Conservation (phyloP, 306 rosid genomes). For the Pueraria montana region DNA sequence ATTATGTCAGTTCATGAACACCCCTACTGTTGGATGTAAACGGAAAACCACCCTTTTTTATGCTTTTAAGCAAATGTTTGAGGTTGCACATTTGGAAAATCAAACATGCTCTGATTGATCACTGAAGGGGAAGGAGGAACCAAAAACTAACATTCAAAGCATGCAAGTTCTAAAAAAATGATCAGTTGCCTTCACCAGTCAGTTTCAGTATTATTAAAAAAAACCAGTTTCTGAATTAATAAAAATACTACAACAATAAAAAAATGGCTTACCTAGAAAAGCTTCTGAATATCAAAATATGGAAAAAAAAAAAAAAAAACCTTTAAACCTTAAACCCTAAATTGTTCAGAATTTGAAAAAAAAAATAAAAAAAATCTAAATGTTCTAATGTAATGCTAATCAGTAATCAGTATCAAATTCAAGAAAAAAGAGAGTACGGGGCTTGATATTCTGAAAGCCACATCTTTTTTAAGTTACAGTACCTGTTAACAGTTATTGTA, state of each 20-base stretch:
- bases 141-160: neutral
- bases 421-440: conserved; percentile 48
- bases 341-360: conserved; percentile 9
- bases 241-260: no score
- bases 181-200: conserved; percentile 43
- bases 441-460: conserved; percentile 61
- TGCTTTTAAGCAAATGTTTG: neutral
- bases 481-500: conserved; percentile 74
- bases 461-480: conserved; percentile 65
- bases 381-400: conserved; percentile 31
- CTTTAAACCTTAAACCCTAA: no score
- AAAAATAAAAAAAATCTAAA: conserved; percentile 43
- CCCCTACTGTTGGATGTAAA: no score
- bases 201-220: conserved; percentile 4
- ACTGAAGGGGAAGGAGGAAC: neutral
- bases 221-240: neutral
- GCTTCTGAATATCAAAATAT: no score
- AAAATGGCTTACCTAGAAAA: no score
- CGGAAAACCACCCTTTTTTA: no score
- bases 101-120: neutral
- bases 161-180: neutral
- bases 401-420: conserved; percentile 38
- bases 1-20: no score
- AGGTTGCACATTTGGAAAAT: neutral
- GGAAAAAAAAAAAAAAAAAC: no score